phyloP scores from a whole-genome alignment of 2,329 filamentous ascomycete species.

The Xylaria sp. region DNA sequence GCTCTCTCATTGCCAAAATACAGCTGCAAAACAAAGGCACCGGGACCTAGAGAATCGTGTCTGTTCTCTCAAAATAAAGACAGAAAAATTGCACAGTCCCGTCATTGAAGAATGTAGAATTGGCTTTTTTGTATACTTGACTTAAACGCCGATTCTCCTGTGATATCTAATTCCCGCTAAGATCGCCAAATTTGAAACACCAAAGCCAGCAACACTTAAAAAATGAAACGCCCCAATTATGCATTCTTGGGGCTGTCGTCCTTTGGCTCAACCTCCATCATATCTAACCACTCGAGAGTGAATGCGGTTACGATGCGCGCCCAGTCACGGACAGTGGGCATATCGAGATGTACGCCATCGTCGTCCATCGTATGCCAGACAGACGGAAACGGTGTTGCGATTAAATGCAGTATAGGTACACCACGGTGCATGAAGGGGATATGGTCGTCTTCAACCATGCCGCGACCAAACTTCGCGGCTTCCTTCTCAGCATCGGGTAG shows the following conservation, averaged over 20 bases:
- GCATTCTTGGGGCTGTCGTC: conserved; percentile 20
- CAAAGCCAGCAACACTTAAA: conserved; percentile 8
- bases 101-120: background rate
- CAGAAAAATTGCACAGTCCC: background rate
- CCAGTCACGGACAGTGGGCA: conserved; percentile 80
- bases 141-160: conserved; percentile 10
- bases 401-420: conserved; percentile 80
- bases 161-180: conserved; percentile 2
- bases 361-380: conserved; percentile 81
- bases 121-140: background rate
- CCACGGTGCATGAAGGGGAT: conserved; percentile 80
- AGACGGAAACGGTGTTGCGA: conserved; percentile 74
- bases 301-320: conserved; percentile 78
- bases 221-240: conserved; percentile 15
- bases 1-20: background rate
- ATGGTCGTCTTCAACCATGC: conserved; percentile 76
- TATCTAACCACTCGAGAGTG: conserved; percentile 81
- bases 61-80: background rate
- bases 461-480: conserved; percentile 49
- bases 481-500: conserved; percentile 65
- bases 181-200: conserved; percentile 18
- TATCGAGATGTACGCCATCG: conserved; percentile 78
- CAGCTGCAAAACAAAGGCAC: background rate
- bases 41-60: background rate
- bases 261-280: conserved; percentile 58